Evolutionary conservation across 345 rosid species (phyloP), one percentile per base, ranked within the genome.

Genomic region (Barbarea vulgaris): DNA sequence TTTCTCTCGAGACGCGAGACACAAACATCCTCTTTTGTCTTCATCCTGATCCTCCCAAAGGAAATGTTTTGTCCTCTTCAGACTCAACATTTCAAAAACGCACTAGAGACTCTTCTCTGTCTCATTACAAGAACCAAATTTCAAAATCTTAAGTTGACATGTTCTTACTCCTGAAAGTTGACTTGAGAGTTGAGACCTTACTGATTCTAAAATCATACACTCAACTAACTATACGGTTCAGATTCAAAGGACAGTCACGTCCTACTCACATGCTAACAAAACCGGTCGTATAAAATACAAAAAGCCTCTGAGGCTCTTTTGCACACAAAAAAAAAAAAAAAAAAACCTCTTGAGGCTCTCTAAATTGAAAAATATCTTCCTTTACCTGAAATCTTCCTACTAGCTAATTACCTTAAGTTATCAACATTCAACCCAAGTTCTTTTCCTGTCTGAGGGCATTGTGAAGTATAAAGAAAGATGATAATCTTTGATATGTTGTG

Each of bases 1-100:
- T 70, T 24, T 77, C 61, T 77, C 72, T 77, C 61, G 72, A 77
- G 66, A 62, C 80, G 5, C 59, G 75, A 69, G 66, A 55, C 65
- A 34, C 56, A 64, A 28, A 77, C 72, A 77, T 71, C 60, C 72
- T 58, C 68, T 70, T 64, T 70, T 77, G 76, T 71, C 81, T 64
- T 77, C 80, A 63, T 77, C 66, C 64, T 77, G 17, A 57, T 10
- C 30, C 58, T 11, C 60, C 36, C 53, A 22, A 70, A 70, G 63
- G 42, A 64, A 34, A 63, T 70, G 80, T 31, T 69, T 76, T 63
- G 80, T 77, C 75, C 15, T 28, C 65, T 62, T 63, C 13, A 54
- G 58, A 44, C 58, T 42, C 64, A 30, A 68, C 4, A 54, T 53
- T 76, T 68, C 30, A 60, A 39, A 60, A 21, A 39, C 31, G 50